Evolutionary conservation across 495 filamentous ascomycete species (phyloP).

Genomic region (Aspergillus cavernicola): DNA sequence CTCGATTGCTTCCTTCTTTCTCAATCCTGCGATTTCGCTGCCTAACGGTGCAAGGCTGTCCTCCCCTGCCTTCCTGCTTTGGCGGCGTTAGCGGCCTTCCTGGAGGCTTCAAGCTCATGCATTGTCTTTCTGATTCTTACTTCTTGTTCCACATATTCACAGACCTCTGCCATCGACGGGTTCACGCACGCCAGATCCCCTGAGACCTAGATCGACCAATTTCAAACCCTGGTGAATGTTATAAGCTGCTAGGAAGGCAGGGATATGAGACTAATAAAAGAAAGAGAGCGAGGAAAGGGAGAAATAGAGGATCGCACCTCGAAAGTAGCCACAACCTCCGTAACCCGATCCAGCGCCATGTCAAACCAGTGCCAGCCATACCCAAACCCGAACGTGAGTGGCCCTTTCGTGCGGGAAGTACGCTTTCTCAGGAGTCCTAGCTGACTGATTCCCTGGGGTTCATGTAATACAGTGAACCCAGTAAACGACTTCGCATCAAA

Average conservation of each 20-base stretch:
- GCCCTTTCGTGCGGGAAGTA: too few relatives aligned
- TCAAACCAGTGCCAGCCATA: background rate
- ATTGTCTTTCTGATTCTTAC: background rate
- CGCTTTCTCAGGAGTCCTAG: background rate
- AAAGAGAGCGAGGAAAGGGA: background rate
- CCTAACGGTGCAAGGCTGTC: too few relatives aligned
- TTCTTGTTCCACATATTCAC: background rate
- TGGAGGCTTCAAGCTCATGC: background rate
- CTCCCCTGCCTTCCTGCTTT: too few relatives aligned
- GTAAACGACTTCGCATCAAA: background rate
- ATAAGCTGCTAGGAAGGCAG: background rate
- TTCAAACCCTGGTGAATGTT: background rate
- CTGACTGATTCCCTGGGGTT: background rate
- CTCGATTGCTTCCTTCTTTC: too few relatives aligned
- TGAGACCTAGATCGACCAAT: background rate
- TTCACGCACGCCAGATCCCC: background rate
- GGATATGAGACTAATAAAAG: background rate
- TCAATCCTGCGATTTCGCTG: too few relatives aligned
- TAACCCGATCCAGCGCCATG: background rate
- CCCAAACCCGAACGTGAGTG: background rate
- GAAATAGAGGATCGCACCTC: background rate
- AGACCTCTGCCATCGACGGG: background rate
- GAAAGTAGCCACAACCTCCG: background rate
- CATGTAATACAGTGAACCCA: background rate
- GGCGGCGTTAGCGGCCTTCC: background rate